Base-by-base conservation (phyloP, 495 filamentous ascomycete species). In the Annulohypoxylon bovei region DNA sequence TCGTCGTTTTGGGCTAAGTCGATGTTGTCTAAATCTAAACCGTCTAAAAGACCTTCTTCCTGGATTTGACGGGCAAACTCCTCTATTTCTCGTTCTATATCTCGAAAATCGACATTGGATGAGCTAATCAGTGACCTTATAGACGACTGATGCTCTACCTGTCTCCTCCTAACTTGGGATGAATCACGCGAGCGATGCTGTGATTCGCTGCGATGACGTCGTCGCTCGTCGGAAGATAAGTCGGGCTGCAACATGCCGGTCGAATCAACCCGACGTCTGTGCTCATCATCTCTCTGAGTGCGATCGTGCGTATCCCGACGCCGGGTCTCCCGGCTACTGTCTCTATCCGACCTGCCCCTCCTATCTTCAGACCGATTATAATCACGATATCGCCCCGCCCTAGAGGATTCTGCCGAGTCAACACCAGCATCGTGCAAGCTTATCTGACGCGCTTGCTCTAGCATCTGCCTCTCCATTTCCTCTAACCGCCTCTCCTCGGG, bases 31-130 rank as follows among this genome's bases (percentile, higher is more conserved):
- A 96, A 80, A 73, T 97, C 92, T 54, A 97, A 87, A 30, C 93
- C 93, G 68, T 97, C 92, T 56, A 97, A 76, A 53, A 97, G 77
- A 0, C 94, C 94, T 70, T 97, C 93, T 70, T 95, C 92, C 67
- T 93, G 87, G 53, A 97, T 97, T 78, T 95, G 92, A 39, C 91
- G 85, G 67, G 95, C 81, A 65, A 97, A 97, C 75, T 95, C 93
- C 73, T 95, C 93, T 62, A 85, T 82, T 69, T 85, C 83, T 39
- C 77, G 68, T 76, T 96, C 90, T 74, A 95, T 85, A 60, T 93
- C 93, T 47, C 82, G 80, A 18, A 85, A 84, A 73, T 91, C 91
- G n/a, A 91, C 76, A 68, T 93, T 91, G 0, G 90, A 91, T 11
- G 88, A 81, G 68, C 90, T 92, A 61, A 97, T 84, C 68, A 97